Evolutionary conservation across 2,329 filamentous ascomycete species (phyloP).

Genomic region (Hymenoscyphus repandus): DNA sequence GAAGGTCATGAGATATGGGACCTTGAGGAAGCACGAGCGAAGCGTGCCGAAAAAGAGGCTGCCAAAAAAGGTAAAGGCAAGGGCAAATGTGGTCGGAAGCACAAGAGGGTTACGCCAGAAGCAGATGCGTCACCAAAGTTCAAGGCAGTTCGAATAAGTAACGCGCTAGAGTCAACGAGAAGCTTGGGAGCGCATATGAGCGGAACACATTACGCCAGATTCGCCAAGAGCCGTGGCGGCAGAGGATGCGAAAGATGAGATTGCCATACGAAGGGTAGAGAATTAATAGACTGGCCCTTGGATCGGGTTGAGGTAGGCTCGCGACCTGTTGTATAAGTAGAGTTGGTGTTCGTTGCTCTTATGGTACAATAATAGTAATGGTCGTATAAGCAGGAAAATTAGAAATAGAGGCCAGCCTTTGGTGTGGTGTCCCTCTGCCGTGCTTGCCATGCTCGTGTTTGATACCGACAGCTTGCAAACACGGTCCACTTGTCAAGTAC

Average conservation of each 20-base stretch:
- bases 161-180: not conserved
- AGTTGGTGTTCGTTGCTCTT: slow-evolving; percentile 15
- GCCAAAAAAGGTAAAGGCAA: too few relatives aligned
- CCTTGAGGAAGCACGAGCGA: slow-evolving; percentile 16
- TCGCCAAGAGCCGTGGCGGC: too few relatives aligned
- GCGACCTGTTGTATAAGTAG: slow-evolving; percentile 13
- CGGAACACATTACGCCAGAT: not conserved
- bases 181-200: not conserved
- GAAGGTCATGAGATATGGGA: slow-evolving; percentile 31
- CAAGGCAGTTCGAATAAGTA: not conserved
- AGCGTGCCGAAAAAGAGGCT: slow-evolving; percentile 9
- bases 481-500: too few relatives aligned
- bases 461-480: too few relatives aligned
- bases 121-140: slow-evolving; percentile 1
- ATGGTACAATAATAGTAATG: slow-evolving; percentile 9
- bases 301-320: slow-evolving; percentile 3
- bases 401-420: slow-evolving; percentile 10
- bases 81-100: too few relatives aligned
- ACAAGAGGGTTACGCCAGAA: too few relatives aligned
- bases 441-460: too few relatives aligned
- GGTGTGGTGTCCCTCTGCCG: not conserved
- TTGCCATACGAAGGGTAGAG: too few relatives aligned
- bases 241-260: too few relatives aligned
- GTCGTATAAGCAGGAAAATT: slow-evolving; percentile 15
- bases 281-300: not conserved